A percentile compares a stretch with the other conserved stretches of the same genome.
Evolutionary conservation across 2,329 filamentous ascomycete genomes (phyloP).

Genomic region (Plectosphaerella plurivora): DNA sequence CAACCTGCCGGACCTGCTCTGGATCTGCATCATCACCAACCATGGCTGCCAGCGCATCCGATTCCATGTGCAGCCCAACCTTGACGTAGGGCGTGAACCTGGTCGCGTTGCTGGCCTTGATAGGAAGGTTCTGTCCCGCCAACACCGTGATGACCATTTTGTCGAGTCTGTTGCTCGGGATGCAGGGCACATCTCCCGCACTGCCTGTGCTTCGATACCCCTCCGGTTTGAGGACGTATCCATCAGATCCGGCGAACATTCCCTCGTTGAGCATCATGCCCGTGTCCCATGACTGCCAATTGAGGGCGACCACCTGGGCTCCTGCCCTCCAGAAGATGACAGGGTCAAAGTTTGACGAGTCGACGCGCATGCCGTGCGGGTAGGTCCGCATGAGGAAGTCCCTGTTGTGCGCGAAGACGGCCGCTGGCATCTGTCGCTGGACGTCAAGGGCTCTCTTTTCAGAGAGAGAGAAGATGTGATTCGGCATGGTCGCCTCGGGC

Average conservation of each 20-base stretch:
- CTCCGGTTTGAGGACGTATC: slow-evolving; percentile 80
- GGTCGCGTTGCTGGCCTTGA: slow-evolving; percentile 18
- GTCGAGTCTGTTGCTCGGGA: slow-evolving; percentile 45
- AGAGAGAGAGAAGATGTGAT: slow-evolving; percentile 80
- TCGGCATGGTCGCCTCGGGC: slow-evolving; percentile 51
- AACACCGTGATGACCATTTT: slow-evolving; percentile 68
- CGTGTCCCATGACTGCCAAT: slow-evolving; percentile 93
- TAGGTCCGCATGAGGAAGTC: slow-evolving; percentile 87
- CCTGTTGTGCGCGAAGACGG: slow-evolving; percentile 83
- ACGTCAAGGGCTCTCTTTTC: slow-evolving; percentile 67
- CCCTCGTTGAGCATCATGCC: slow-evolving; percentile 95
- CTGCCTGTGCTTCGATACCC: slow-evolving; percentile 57
- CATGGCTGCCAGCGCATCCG: slow-evolving; percentile 28
- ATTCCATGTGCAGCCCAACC: slow-evolving; percentile 76
- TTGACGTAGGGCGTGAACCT: slow-evolving; percentile 68
- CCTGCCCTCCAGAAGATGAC: slow-evolving; percentile 87
- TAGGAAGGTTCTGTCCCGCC: slow-evolving; percentile 68
- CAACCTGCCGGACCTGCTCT: not conserved
- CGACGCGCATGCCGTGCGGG: slow-evolving; percentile 70
- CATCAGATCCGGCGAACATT: slow-evolving; percentile 84
- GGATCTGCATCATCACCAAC: not conserved
- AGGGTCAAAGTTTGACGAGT: slow-evolving; percentile 89
- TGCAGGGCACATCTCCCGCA: slow-evolving; percentile 33
- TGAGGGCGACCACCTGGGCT: slow-evolving; percentile 97
- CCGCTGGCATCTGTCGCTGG: slow-evolving; percentile 59